Evolutionary conservation across 768 basidiomycete species (phyloP).

Genomic region (Suillus lakei): DNA sequence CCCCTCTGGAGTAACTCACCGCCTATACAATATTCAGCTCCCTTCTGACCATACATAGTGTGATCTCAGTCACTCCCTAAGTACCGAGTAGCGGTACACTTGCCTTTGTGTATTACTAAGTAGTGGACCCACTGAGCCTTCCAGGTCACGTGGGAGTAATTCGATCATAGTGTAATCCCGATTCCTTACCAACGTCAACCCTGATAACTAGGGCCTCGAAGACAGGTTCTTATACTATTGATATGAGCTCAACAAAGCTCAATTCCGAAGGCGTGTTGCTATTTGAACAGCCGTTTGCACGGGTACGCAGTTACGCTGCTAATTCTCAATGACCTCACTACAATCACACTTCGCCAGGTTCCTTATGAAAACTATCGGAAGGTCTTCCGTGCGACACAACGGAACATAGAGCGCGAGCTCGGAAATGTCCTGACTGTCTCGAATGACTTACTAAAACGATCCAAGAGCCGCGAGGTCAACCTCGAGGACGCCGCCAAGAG

Average conservation of each 20-base stretch:
- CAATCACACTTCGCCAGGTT: constrained; percentile 53
- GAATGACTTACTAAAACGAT: constrained; percentile 61
- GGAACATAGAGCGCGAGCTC: constrained; percentile 81
- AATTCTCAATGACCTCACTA: constrained; percentile 18
- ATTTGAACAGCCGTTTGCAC: constrained; percentile 84
- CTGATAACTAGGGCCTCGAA: constrained; percentile 1
- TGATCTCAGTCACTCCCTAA: neutral
- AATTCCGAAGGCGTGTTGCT: constrained; percentile 76
- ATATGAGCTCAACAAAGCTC: constrained; percentile 51
- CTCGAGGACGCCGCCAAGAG: constrained; percentile 59
- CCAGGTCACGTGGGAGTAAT: constrained; percentile 27
- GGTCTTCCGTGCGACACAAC: constrained; percentile 83
- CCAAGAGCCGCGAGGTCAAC: constrained; percentile 41
- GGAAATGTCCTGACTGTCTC: constrained; percentile 59
- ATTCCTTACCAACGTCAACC: neutral
- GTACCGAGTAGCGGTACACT: neutral
- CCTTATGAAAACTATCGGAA: constrained; percentile 91
- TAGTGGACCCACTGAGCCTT: neutral
- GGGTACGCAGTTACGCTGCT: constrained; percentile 47
- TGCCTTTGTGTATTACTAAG: neutral
- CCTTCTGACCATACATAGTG: neutral
- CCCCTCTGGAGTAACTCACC: neutral
- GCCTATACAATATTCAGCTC: neutral
- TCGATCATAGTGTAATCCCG: constrained; percentile 8
- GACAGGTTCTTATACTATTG: constrained; percentile 12